Evolutionary conservation across 139 green algal genomes (phyloP).

Genomic region (Ulvella scutata): DNA sequence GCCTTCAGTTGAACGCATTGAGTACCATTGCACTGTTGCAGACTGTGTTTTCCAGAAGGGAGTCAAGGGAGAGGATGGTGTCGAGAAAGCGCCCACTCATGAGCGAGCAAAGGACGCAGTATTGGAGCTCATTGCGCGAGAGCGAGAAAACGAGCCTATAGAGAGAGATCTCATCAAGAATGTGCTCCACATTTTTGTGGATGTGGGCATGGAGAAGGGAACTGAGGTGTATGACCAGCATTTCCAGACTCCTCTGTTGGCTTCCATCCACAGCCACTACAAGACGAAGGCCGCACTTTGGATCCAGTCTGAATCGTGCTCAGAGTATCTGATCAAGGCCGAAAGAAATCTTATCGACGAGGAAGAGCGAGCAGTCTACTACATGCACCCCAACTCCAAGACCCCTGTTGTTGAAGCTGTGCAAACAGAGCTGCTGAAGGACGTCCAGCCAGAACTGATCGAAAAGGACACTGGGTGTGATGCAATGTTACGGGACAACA

Average conservation of each 20-base stretch:
- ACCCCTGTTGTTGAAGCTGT: slow-evolving; percentile 69
- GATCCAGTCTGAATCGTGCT: slow-evolving; percentile 83
- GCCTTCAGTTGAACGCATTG: neutral
- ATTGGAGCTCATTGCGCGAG: slow-evolving; percentile 60
- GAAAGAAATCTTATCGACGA: slow-evolving; percentile 77
- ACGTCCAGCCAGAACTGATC: slow-evolving; percentile 73
- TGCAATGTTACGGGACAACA: slow-evolving; percentile 87
- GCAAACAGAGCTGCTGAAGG: slow-evolving; percentile 74
- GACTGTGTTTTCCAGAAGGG: slow-evolving; percentile 76
- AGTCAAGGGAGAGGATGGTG: no score
- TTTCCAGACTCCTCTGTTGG: slow-evolving; percentile 84
- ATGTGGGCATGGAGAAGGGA: slow-evolving; percentile 28
- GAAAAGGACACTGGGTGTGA: slow-evolving; percentile 87
- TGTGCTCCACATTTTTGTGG: slow-evolving; percentile 91
- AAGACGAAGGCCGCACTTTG: slow-evolving; percentile 48
- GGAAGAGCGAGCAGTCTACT: slow-evolving; percentile 81
- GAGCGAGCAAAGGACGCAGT: slow-evolving; percentile 46
- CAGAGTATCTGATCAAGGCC: slow-evolving; percentile 90
- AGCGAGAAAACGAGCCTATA: slow-evolving; percentile 89
- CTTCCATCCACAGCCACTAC: slow-evolving; percentile 72
- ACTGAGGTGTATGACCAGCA: slow-evolving; percentile 90
- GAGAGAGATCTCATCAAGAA: slow-evolving; percentile 84
- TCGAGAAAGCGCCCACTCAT: no score
- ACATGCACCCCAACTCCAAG: slow-evolving; percentile 79
- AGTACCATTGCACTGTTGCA: slow-evolving; percentile 8